Evolutionary conservation across 352 stramenopile species (phyloP), one percentile per base, ranked within the genome.

Genomic region (Phytophthora hibernalis): DNA sequence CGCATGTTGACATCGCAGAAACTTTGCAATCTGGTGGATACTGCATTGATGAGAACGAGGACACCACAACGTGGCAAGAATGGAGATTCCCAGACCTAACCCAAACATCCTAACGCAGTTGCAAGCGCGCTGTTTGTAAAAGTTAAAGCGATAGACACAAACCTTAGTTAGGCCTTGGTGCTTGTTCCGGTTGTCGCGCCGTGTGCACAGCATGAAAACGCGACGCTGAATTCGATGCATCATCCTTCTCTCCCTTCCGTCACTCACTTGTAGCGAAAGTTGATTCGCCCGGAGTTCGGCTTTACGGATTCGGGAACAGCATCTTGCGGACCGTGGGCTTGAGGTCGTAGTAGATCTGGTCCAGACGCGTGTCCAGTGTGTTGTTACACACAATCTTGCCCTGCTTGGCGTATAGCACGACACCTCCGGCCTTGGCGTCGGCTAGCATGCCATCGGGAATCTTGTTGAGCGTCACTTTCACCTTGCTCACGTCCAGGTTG

Each of bases 301-400:
- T 56, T 77, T 85, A 91, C 18, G 69, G 66, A 42, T 69, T 79
- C 15, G 85, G 83, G 74, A 94, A 94, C 43, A 94, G 56, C 79
- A 84, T 84, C 71, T 94, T 90, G 67, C 85, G 85, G 40, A 94
- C 77, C 43, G 73, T 82, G 21, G 85, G 85, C 75, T 91, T 92
- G 58, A 91, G 75, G 48, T 94, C 85, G 74, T 94, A 94, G 75
- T 92, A 92, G 54, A 94, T 80, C 61, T 85, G 79, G 76, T 90
- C 72, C 53, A 94, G 80, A 49, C 85, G 85, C 71, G 92, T 97
- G 70, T 97, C 88, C 73, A 99, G 90, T 56, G 96, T 99, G 78
- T 99, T 99, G 82, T 99, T 96, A 67, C 96, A 98, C 45, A 99
- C 91, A 76, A 99, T 98, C 76, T 97, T 98, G 79, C 95, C 95